A percentile compares a stretch with the other conserved stretches of the same genome.
phyloP scores from a whole-genome alignment of 2,329 filamentous ascomycete species.

The Beauveria varroae region DNA sequence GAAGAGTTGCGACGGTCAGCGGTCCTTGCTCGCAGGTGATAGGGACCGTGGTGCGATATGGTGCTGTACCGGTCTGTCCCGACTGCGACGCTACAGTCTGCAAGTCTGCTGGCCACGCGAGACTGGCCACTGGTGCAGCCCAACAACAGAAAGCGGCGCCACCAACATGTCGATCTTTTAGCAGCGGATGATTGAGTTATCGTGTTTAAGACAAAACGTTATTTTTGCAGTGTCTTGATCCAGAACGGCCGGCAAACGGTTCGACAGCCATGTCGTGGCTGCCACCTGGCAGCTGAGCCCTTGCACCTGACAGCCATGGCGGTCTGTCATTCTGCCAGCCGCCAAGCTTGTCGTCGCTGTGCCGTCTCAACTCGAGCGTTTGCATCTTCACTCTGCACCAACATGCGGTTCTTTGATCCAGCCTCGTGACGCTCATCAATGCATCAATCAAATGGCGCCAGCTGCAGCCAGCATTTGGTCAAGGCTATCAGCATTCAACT shows the following conservation, averaged over 20 bases:
- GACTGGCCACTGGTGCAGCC: background rate
- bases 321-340: background rate
- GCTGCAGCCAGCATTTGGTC: background rate
- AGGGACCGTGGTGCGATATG: background rate
- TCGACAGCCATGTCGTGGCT: background rate
- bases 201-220: conserved; percentile 2
- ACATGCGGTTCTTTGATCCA: background rate
- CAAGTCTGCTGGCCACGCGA: background rate
- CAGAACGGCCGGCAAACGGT: background rate
- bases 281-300: background rate
- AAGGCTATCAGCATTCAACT: background rate
- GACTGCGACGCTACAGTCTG: background rate
- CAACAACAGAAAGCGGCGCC: background rate
- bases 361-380: background rate
- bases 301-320: background rate
- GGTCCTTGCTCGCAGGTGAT: background rate
- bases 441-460: background rate
- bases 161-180: conserved; percentile 4
- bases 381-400: conserved; percentile 1
- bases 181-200: conserved; percentile 1
- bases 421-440: background rate
- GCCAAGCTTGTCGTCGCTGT: background rate
- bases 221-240: conserved; percentile 1
- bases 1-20: background rate
- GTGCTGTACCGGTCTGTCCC: conserved; percentile 2